A percentile compares a stretch with the other conserved stretches of the same genome.
phyloP scores from a whole-genome alignment of 176 grass and related monocot genomes.

The Oryza punctata region DNA sequence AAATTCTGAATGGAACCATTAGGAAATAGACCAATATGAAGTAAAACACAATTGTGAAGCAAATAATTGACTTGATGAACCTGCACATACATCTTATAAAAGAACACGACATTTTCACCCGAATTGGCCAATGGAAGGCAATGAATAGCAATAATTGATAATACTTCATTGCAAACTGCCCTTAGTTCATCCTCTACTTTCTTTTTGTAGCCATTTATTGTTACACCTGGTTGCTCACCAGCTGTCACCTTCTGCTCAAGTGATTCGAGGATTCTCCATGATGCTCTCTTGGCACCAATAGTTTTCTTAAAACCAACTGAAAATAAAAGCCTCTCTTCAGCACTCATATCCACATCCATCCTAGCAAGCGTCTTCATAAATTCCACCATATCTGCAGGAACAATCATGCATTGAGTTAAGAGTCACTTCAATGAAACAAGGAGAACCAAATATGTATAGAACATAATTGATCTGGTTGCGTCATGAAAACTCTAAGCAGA shows the following conservation, averaged over 20 bases:
- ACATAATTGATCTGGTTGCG: not conserved
- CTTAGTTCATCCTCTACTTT: slow-evolving; percentile 78
- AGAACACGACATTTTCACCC: slow-evolving; percentile 76
- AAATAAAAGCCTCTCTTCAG: slow-evolving; percentile 80
- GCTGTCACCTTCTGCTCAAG: slow-evolving; percentile 49
- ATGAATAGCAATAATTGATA: slow-evolving; percentile 90
- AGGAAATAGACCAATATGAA: not conserved
- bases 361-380: slow-evolving; percentile 78
- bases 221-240: slow-evolving; percentile 42
- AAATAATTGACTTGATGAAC: slow-evolving; percentile 8
- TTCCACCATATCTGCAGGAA: slow-evolving; percentile 75
- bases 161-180: slow-evolving; percentile 72
- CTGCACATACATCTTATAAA: slow-evolving; percentile 87
- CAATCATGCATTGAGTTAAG: slow-evolving; percentile 11
- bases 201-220: slow-evolving; percentile 59
- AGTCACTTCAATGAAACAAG: slow-evolving; percentile 7
- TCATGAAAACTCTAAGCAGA: not conserved
- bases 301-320: slow-evolving; percentile 81
- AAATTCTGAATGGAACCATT: slow-evolving; percentile 22
- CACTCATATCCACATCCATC: slow-evolving; percentile 88
- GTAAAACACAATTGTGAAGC: not conserved
- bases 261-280: slow-evolving; percentile 72
- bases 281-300: slow-evolving; percentile 72
- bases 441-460: not conserved
- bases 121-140: slow-evolving; percentile 74